phyloP scores from a whole-genome alignment of 176 grass and related monocot species.

The Metroxylon sagu region DNA sequence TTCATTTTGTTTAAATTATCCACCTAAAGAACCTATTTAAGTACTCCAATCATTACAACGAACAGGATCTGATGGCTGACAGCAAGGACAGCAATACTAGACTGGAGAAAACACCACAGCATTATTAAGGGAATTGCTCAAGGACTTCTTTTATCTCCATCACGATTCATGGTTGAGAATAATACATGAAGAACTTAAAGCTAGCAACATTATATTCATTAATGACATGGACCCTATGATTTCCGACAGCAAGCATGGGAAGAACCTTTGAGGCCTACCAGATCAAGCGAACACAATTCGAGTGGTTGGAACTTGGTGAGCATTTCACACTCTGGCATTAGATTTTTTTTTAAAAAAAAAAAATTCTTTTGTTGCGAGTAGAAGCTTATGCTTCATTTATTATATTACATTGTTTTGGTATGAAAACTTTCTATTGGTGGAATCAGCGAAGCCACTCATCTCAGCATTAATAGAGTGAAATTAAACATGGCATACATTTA shows the following conservation, averaged over 20 bases:
- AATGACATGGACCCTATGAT: conserved; percentile 56
- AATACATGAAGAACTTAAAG: conserved; percentile 69
- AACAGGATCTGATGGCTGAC: conserved; percentile 20
- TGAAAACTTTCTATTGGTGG: too few species aligned
- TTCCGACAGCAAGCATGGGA: conserved; percentile 55
- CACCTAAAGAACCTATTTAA: not conserved
- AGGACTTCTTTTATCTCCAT: conserved; percentile 64
- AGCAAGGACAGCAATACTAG: conserved; percentile 31
- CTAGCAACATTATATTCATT: conserved; percentile 60
- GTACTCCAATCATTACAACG: too few species aligned
- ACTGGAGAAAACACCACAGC: conserved; percentile 46
- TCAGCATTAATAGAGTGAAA: too few species aligned
- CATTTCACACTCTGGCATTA: too few species aligned
- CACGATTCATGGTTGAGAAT: conserved; percentile 67
- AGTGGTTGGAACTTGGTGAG: conserved; percentile 70
- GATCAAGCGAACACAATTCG: conserved; percentile 48
- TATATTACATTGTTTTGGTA: too few species aligned
- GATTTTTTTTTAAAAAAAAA: too few species aligned
- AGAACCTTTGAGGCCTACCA: conserved; percentile 53
- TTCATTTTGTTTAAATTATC: conserved; percentile 14
- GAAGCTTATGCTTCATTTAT: too few species aligned
- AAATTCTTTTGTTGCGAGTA: too few species aligned
- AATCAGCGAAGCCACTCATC: too few species aligned
- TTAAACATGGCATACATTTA: too few species aligned
- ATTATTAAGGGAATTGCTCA: conserved; percentile 54